Evolutionary conservation across 2,329 filamentous ascomycete species (phyloP), one percentile per base, ranked within the genome.

Genomic region (Fusarium sp.): DNA sequence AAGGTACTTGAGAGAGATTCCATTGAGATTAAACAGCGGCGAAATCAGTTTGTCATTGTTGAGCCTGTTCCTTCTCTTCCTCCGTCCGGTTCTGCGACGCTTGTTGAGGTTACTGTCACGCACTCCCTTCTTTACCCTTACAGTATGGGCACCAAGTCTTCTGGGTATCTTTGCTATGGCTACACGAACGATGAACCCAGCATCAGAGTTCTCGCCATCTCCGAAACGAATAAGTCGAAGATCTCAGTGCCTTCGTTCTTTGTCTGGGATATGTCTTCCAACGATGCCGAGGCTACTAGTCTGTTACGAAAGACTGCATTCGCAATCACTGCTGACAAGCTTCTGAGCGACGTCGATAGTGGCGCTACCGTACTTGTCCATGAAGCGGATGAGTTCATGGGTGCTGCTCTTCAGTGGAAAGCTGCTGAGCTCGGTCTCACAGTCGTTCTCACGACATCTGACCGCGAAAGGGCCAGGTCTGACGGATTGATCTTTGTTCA

Each of bases 51-150:
- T 9, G 14, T 19, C 14, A 17, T 56, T 5, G 17, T 35, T 17
- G 53, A 56, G 9, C 27, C 53, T 4, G 13, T 22, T 14, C 45
- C 25, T 27, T 33, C 10, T 2, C 10, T 56, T 35, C 19, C 33
- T 7, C 11, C 39, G 6, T 23, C 32, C 3, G 6, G 4, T 19
- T 55, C 44, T 9, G 33, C 52, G 7, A 17, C 44, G 5, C 25
- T 15, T 10, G 19, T 55, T 17, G 27, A 11, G 2, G 41, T 56
- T 10, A 27, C 22, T 3, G 53, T 43, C 27, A 43, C 53, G 1
- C 35, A 51, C 15, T 56, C 53, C 17, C 53, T 56, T 4, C 37
- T 56, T 6, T 56, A 27, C 22, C 53, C 37, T 0, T 56, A 51
- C 25, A 32, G 41, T 19, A 3, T 55, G 6, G 52, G 52, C 4